These are phyloP conservation scores for Hyaloperonospora arabidopsidis DNA, from an alignment of 352 stramenopile genomes.

Conservation along the genomic window DNA sequence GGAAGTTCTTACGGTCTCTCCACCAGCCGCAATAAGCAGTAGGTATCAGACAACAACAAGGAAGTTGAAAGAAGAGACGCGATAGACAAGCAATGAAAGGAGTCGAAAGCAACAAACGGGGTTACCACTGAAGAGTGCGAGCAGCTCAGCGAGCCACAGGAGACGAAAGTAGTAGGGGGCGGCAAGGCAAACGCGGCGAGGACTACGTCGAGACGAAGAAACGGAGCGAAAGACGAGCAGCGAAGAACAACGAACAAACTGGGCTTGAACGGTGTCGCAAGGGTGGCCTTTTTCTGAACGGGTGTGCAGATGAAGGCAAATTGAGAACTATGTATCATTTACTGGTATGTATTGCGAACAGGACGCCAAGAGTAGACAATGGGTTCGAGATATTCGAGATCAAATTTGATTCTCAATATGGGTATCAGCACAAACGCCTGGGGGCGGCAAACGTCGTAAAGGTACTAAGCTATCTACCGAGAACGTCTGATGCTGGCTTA, in stretches of 20 bases:
- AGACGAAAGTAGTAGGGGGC: not conserved
- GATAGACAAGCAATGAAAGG: not conserved
- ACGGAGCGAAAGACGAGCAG: not conserved
- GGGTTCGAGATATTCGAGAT: no score
- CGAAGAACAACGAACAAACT: not conserved
- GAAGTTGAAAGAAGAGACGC: not conserved
- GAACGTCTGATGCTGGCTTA: no score
- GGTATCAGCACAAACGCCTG: no score
- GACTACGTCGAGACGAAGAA: not conserved
- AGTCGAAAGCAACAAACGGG: not conserved
- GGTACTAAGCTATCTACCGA: no score
- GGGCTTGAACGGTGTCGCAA: not conserved
- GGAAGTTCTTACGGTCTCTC: constrained; percentile 1
- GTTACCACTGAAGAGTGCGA: no score
- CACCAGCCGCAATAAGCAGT: not conserved
- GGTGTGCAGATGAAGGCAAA: not conserved
- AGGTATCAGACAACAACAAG: not conserved
- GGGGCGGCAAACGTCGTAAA: no score
- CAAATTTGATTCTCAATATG: no score
- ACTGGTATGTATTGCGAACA: no score
- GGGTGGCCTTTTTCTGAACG: not conserved
- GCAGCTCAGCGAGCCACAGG: not conserved
- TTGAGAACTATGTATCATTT: no score
- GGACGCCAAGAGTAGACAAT: no score
- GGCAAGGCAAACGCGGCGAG: not conserved